Evolutionary conservation across 805 yeast genomes (phyloP).

Genomic region (Yarrowia hollandica): DNA sequence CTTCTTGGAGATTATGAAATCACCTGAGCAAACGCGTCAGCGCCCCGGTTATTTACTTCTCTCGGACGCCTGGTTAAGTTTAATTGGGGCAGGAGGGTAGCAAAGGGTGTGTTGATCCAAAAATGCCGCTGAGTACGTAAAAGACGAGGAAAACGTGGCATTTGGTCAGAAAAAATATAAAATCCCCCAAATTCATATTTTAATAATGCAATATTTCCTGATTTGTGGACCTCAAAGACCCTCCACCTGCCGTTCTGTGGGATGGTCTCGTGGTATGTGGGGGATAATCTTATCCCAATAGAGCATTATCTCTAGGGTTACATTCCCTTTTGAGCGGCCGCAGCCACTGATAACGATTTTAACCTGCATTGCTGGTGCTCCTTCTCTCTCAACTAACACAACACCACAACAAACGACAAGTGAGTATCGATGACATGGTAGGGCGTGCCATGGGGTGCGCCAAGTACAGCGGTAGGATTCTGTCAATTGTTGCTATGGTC

Average conservation of each 20-base stretch:
- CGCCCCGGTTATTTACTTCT: constrained; percentile 8
- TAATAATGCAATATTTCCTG: not conserved
- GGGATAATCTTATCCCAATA: constrained; percentile 23
- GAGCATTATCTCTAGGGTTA: constrained; percentile 22
- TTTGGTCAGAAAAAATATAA: not conserved
- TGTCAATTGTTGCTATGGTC: not conserved
- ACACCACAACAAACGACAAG: constrained; percentile 16
- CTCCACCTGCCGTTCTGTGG: constrained; percentile 6
- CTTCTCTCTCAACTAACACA: constrained; percentile 28
- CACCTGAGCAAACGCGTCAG: constrained; percentile 18
- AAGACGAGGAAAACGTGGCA: not conserved
- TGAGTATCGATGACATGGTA: constrained; percentile 13
- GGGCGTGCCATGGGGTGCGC: not conserved
- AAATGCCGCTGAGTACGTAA: not conserved
- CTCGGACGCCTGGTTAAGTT: constrained; percentile 1
- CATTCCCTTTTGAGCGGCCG: not conserved
- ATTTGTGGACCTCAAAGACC: not conserved
- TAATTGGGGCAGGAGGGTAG: not conserved
- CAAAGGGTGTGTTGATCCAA: not conserved
- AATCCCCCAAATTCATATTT: not conserved
- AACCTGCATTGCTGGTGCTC: constrained; percentile 28
- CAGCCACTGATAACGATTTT: constrained; percentile 28
- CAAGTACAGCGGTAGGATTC: not conserved
- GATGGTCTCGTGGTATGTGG: constrained; percentile 21
- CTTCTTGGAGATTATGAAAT: no score